phyloP scores from a whole-genome alignment of 2,329 filamentous ascomycete genomes.

The Alternaria sp. region DNA sequence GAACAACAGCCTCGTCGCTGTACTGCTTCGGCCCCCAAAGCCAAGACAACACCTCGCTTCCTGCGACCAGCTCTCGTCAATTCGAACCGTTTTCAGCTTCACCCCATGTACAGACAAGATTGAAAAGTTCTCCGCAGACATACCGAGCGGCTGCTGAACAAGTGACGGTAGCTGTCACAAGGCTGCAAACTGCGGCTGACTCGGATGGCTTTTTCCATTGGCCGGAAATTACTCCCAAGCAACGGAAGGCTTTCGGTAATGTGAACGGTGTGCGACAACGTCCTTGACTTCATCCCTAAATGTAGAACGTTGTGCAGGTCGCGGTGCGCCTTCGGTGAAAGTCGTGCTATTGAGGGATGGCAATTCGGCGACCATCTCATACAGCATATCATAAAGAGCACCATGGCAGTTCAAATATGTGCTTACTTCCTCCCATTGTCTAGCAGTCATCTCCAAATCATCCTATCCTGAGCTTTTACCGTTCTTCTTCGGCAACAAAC shows the following conservation, averaged over 20 bases:
- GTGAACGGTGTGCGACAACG: neutral
- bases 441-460: neutral
- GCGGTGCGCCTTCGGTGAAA: neutral
- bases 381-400: neutral
- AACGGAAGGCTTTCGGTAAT: neutral
- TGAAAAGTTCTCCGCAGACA: neutral
- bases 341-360: neutral
- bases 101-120: neutral
- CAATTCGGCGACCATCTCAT: neutral
- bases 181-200: neutral
- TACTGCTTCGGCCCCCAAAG: neutral
- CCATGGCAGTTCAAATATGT: neutral
- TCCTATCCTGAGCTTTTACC: too few species aligned
- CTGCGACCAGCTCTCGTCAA: neutral
- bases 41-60: neutral
- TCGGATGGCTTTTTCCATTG: constrained; percentile 3
- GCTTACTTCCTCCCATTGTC: neutral
- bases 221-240: neutral
- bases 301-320: neutral
- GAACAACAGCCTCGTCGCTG: neutral
- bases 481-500: too few species aligned
- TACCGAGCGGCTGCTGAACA: neutral
- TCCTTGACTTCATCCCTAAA: neutral
- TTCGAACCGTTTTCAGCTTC: neutral
- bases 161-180: neutral